Base-by-base conservation (phyloP, 208 protist species). In the Spongospora subterranea region DNA sequence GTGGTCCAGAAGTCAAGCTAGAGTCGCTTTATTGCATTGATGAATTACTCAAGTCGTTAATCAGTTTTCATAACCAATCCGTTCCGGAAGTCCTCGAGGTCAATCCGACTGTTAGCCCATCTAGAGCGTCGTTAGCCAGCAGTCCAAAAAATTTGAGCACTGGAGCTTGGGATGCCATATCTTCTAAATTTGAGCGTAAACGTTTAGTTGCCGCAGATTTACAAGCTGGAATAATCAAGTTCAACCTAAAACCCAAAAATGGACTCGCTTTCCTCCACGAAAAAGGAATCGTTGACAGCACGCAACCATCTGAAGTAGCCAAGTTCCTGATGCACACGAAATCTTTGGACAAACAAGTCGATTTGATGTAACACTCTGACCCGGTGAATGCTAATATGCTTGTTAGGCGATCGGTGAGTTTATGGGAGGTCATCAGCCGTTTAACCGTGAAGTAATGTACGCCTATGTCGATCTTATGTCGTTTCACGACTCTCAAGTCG, bases 321-420 rank as follows among this genome's bases (percentile, higher is more conserved):
- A 54, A 60, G 46, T 89, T 89, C 40, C 46, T 89, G 88, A 32
- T 54, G 39, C 0, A 32, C 38, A 43, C 88, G 11, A 66, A 50
- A 93, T 17, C 17, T 6, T n/a, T 82, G 11, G 71, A 82, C n/a
- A 82, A 82, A 82, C 71, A 82, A n/a, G 71, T 82, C 71, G 17
- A 29, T 65, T 65, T 82, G 71, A 35, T 6, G 13, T 60, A 6
- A n/a, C 6, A n/a, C 40, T 43, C n/a, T 82, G 6, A 6, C 17
- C 71, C 6, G n/a, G 71, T 82, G 6, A 41, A 43, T 1, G 60
- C 0, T 0, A 90, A 91, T 32, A 90, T 95, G 0, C 92, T 94
- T 77, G 95, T 94, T 53, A 77, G 0, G 77, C 76, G 45, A 93
- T 96, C 53, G 95, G 96, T 38, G 94, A 96, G 64, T 97, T 96